Conservation (phyloP, 2,329 filamentous ascomycete species). For the Fusarium subtropicale region DNA sequence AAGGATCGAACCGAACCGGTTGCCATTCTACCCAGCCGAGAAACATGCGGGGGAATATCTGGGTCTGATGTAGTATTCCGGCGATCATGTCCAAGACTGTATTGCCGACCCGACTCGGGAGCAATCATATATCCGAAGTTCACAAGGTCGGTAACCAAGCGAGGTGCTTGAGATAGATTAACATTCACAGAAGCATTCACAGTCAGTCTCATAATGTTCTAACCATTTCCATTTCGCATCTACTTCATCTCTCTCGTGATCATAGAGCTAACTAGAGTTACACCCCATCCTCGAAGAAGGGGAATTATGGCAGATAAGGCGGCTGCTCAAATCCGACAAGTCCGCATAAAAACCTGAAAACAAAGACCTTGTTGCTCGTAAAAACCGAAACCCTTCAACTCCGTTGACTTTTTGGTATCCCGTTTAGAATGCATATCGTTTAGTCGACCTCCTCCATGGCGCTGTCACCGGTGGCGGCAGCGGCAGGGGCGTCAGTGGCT, state of each 20-base stretch:
- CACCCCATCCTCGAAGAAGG: constrained; percentile 48
- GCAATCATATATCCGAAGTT: not conserved
- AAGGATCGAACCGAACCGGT: not conserved
- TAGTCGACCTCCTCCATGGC: constrained; percentile 99
- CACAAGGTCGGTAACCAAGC: not conserved
- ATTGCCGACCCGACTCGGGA: not conserved
- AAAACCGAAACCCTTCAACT: constrained; percentile 56
- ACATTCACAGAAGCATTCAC: too few species aligned
- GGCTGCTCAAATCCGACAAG: constrained; percentile 44
- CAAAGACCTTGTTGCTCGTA: constrained; percentile 51
- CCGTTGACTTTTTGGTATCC: constrained; percentile 58
- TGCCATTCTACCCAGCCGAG: not conserved
- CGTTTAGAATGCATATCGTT: constrained; percentile 51
- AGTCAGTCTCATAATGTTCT: constrained; percentile 31
- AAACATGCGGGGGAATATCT: constrained; percentile 1
- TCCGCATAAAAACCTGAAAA: constrained; percentile 50
- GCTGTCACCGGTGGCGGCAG: constrained; percentile 78
- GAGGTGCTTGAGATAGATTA: too few species aligned
- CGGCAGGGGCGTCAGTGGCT: constrained; percentile 67
- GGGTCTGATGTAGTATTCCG: not conserved
- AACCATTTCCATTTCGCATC: constrained; percentile 53
- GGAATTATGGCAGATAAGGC: constrained; percentile 53
- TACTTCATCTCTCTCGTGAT: constrained; percentile 57
- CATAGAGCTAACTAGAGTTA: constrained; percentile 58
- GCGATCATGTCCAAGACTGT: not conserved